A percentile compares a stretch with the other conserved stretches of the same genome.
These are phyloP conservation scores for Cubamyces sp. DNA, from an alignment of 768 basidiomycete genomes.

Conservation along the genomic window DNA sequence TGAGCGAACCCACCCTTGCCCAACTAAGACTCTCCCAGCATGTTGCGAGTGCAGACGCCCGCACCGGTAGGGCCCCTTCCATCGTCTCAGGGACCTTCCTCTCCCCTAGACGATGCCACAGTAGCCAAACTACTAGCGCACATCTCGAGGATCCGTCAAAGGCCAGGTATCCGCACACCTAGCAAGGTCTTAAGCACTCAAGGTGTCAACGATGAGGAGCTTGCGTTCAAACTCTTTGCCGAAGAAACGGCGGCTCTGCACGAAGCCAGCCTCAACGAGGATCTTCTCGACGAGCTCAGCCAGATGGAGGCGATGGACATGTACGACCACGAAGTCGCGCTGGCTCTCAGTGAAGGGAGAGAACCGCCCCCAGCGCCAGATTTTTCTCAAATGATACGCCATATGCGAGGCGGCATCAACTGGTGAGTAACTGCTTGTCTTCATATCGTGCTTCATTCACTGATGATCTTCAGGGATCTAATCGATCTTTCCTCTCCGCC, in stretches of 20 bases:
- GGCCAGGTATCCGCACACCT: neutral
- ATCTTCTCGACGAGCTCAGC: slow-evolving; percentile 25
- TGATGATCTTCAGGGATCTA: too few relatives aligned
- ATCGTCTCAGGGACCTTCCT: neutral
- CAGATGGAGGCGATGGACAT: slow-evolving; percentile 27
- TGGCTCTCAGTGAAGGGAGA: slow-evolving; percentile 28
- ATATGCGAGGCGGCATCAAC: too few relatives aligned
- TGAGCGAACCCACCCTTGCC: neutral
- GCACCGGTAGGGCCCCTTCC: neutral
- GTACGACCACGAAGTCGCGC: slow-evolving; percentile 29
- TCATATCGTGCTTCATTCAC: too few relatives aligned
- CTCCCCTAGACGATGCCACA: neutral
- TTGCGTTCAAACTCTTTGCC: slow-evolving; percentile 28
- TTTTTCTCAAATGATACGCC: neutral
- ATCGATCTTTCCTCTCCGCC: too few relatives aligned
- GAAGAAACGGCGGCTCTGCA: slow-evolving; percentile 28
- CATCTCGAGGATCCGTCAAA: neutral
- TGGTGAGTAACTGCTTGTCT: too few relatives aligned
- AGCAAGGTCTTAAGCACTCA: neutral
- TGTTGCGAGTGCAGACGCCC: neutral
- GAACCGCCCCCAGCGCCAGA: slow-evolving; percentile 24
- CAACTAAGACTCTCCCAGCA: neutral
- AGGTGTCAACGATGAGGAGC: slow-evolving; percentile 28
- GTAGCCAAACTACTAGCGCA: neutral
- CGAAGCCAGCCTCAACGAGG: neutral